Conservation (phyloP, 2,329 filamentous ascomycete genomes). For the Paracorniculantispora psalliotae region DNA sequence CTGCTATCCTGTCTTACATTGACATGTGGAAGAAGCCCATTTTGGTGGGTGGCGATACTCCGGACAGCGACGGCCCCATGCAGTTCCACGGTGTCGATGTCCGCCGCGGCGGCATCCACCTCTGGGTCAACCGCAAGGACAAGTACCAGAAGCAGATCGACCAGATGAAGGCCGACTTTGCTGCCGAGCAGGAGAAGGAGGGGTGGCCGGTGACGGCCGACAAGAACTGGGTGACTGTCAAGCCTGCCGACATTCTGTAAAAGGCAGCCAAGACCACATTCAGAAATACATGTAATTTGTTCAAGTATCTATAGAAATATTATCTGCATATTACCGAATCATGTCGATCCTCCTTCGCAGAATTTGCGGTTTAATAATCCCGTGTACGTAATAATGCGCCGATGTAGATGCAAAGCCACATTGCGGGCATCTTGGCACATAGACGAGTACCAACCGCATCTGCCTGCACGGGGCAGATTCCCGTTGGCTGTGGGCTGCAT, state of each 20-base stretch:
- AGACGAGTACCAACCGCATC: not conserved
- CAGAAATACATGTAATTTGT: not conserved
- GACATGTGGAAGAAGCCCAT: constrained; percentile 39
- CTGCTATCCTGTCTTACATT: constrained; percentile 38
- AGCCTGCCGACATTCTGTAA: constrained; percentile 34
- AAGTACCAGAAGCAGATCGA: constrained; percentile 30
- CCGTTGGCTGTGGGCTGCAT: not conserved
- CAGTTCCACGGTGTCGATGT: constrained; percentile 40
- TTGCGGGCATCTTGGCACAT: not conserved
- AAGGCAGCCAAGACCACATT: not conserved
- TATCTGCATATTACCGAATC: not conserved
- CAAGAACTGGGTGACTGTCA: constrained; percentile 41
- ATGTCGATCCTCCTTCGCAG: not conserved
- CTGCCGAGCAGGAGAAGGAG: constrained; percentile 29
- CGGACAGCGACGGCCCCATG: constrained; percentile 39
- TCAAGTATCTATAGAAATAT: not conserved
- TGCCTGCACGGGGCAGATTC: not conserved
- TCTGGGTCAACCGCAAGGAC: constrained; percentile 38
- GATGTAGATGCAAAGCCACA: too few species aligned
- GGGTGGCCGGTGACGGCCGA: constrained; percentile 35
- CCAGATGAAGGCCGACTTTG: constrained; percentile 32
- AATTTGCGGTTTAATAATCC: too few species aligned
- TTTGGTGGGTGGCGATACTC: constrained; percentile 39
- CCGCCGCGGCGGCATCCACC: constrained; percentile 34
- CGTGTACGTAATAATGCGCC: not conserved